Base-by-base conservation (phyloP, 2,329 filamentous ascomycete genomes). In the Verticillium nonalfalfae region DNA sequence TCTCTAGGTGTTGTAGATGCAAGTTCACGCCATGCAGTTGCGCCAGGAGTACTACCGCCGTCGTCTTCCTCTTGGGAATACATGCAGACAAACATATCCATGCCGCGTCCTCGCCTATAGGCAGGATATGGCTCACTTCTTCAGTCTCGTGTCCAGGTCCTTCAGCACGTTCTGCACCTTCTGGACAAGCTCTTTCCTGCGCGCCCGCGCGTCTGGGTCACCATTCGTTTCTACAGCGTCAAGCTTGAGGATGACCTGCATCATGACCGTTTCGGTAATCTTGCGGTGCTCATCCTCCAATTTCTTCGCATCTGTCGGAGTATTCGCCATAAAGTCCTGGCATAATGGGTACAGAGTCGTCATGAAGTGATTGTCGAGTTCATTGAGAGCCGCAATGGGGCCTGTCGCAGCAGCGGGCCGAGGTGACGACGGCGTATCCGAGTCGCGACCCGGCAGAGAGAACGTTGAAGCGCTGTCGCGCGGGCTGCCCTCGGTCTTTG, bases 151-250 rank as follows among this genome's bases (percentile, higher is more conserved):
- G 70, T 95, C 91, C 62, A 94, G 71, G 34, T 80, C 78, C 69
- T 81, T 86, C 66, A 95, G 73, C 54, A 90, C 76, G 11, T 78
- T 82, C 72, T 94, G 90, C 3, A 90, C 87, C 65, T 89, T 82
- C 68, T 80, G 85, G n/a, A 94, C 89, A 58, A 93, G 74, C 62
- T 87, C 88, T 76, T 90, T 93, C 69, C 91, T 79, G 71, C 79
- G 84, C 13, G 80, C 75, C 64, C 90, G 81, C 33, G 89, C 85
- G 13, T 88, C 85, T 10, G 78, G 72, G 66, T 90, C 85, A 5
- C 89, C 90, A 57, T 89, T 87, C 0, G 87, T 88, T 67, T 94
- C 90, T 2, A 94, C 85, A 26, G 83, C 87, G 71, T 95, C 91
- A 45, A 92, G 74, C 76, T 93, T 94, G 65, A 95, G 75, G 40